Percentiles rank a stretch among this genome's conserved stretches.
Evolutionary conservation across 106 monocot species (phyloP).

Genomic region (Xerophyta viscosa): DNA sequence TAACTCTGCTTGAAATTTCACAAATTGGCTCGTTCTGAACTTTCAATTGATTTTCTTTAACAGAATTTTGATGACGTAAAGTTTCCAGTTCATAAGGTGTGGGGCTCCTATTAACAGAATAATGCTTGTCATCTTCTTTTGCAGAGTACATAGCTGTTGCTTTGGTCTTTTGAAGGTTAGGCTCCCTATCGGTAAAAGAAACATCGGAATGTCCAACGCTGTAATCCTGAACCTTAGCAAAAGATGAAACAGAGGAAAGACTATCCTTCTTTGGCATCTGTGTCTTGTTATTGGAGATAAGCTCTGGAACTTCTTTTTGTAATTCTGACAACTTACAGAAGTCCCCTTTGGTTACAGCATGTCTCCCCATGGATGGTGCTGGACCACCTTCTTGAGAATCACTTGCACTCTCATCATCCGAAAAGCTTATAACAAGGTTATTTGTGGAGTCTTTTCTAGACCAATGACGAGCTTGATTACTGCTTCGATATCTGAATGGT

Average conservation of each 20-base stretch:
- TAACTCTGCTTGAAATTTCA: constrained; percentile 10
- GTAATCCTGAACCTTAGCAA: not conserved
- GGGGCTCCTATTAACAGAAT: constrained; percentile 7
- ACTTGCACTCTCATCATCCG: constrained; percentile 68
- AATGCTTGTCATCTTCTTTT: constrained; percentile 12
- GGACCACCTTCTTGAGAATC: constrained; percentile 19
- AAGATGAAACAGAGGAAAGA: constrained; percentile 8
- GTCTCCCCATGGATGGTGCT: constrained; percentile 1
- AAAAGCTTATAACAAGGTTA: constrained; percentile 75
- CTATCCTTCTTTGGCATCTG: constrained; percentile 11
- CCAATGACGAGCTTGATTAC: constrained; percentile 36
- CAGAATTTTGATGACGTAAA: constrained; percentile 47
- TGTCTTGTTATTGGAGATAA: not conserved
- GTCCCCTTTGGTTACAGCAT: constrained; percentile 3
- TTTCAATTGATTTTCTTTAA: constrained; percentile 41
- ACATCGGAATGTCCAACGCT: constrained; percentile 5
- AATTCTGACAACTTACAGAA: constrained; percentile 1
- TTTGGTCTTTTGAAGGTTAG: constrained; percentile 10
- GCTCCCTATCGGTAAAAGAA: constrained; percentile 17
- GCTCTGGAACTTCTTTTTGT: not conserved
- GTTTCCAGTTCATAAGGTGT: constrained; percentile 30
- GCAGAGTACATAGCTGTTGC: constrained; percentile 6
- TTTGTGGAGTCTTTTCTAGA: constrained; percentile 29
- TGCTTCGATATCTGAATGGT: constrained; percentile 26
- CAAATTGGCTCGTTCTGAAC: constrained; percentile 15